Conservation (phyloP, 1,139 yeast genomes). For the Oligophagozyma castellii region DNA sequence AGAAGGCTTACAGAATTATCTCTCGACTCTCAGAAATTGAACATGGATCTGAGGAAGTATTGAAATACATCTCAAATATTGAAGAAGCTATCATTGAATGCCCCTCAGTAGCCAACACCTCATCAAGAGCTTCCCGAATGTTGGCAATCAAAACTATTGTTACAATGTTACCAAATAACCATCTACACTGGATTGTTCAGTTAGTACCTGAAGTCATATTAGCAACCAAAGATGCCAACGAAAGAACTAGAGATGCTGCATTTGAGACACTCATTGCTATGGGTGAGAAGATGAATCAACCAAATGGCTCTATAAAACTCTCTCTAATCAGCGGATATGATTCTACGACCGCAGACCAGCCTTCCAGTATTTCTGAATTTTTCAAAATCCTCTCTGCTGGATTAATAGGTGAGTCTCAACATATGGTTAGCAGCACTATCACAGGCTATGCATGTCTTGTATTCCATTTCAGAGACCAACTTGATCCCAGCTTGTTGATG, state of each 20-base stretch:
- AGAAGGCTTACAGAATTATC: slow-evolving; percentile 77
- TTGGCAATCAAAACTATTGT: slow-evolving; percentile 50
- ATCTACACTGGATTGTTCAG: slow-evolving; percentile 67
- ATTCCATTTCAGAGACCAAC: slow-evolving; percentile 64
- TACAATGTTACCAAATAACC: slow-evolving; percentile 44
- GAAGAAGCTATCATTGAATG: slow-evolving; percentile 47
- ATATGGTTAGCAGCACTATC: slow-evolving; percentile 91
- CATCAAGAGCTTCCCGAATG: slow-evolving; percentile 75
- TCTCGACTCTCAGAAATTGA: slow-evolving; percentile 57
- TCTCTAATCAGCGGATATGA: slow-evolving; percentile 59
- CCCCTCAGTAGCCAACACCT: slow-evolving; percentile 45
- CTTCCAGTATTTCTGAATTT: slow-evolving; percentile 62
- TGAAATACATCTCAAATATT: slow-evolving; percentile 41
- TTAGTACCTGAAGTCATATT: slow-evolving; percentile 77
- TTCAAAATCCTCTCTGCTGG: slow-evolving; percentile 96
- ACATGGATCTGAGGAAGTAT: slow-evolving; percentile 41
- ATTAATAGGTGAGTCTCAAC: slow-evolving; percentile 83
- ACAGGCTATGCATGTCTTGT: slow-evolving; percentile 80
- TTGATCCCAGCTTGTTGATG: slow-evolving; percentile 42
- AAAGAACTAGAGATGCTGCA: slow-evolving; percentile 76
- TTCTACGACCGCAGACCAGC: slow-evolving; percentile 37
- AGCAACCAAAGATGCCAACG: slow-evolving; percentile 88
- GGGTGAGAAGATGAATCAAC: slow-evolving; percentile 57
- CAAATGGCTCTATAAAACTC: slow-evolving; percentile 50
- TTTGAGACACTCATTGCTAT: slow-evolving; percentile 63